A percentile compares a stretch with the other conserved stretches of the same genome.
Evolutionary conservation across 306 rosid species (phyloP).

Genomic region (Pyrus bretschneideri): DNA sequence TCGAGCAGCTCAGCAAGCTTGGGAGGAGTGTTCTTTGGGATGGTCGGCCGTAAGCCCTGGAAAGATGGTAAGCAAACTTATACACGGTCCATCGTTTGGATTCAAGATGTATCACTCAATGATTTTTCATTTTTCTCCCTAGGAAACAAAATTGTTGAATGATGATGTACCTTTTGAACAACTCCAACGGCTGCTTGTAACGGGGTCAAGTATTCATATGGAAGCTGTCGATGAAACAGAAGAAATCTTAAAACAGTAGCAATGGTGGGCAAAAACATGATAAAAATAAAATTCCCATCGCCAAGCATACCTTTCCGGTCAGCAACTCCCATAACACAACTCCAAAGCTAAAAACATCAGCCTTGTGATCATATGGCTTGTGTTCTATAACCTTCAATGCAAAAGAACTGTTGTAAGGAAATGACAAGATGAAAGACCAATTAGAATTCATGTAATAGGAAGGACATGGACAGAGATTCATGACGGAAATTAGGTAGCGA

Average conservation of each 20-base stretch:
- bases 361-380: constrained; percentile 98
- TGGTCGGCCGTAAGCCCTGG: constrained; percentile 78
- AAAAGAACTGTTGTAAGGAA: constrained; percentile 53
- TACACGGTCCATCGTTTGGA: neutral
- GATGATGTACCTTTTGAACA: constrained; percentile 66
- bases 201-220: constrained; percentile 85
- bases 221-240: constrained; percentile 59
- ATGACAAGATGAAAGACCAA: constrained; percentile 27
- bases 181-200: constrained; percentile 99
- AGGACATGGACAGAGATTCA: neutral
- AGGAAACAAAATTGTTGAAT: neutral
- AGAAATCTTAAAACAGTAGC: neutral
- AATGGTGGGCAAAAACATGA: neutral
- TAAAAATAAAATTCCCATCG: neutral
- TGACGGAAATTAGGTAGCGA: neutral
- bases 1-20: constrained; percentile 74
- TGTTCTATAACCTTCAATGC: constrained; percentile 93
- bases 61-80: neutral
- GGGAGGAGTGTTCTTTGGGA: constrained; percentile 79
- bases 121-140: neutral
- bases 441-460: neutral
- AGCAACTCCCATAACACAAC: constrained; percentile 88
- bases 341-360: constrained; percentile 95
- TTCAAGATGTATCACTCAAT: neutral
- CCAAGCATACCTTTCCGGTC: constrained; percentile 77